Base-by-base conservation (phyloP, 2,329 filamentous ascomycete genomes). In the Cladophialophora yegresii region DNA sequence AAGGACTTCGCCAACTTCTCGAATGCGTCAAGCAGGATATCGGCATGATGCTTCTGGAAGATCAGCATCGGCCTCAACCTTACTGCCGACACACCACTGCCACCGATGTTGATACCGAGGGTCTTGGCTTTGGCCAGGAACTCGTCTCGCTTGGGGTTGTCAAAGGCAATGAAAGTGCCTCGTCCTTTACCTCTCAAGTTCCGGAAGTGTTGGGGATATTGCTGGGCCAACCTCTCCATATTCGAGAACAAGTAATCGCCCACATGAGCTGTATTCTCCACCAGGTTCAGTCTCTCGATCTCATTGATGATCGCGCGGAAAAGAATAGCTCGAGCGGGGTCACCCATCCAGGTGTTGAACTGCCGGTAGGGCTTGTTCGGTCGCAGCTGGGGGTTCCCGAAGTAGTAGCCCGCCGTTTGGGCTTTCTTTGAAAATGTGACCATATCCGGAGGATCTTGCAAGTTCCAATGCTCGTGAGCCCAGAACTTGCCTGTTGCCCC, bases 311-410 rank as follows among this genome's bases (percentile, higher is more conserved):
- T 96, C 73, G 87, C 89, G 68, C 90, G 87, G 88, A 96, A 96
- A 70, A 96, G 84, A 65, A 96, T 81, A 16, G 90, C 91, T 65
- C 91, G 88, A 13, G 89, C 88, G 16, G 92, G 92, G 80, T 96
- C 92, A 73, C 92, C 92, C 89, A 96, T 96, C 92, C 92, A 96
- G 55, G 92, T 96, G 84, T 96, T 96, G 84, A 96, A 96, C 80
- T 96, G 92, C 67, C 92, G 88, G 83, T 96, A 96, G 5, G 93
- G 90, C 84, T 93, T 93, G 83, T 96, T 96, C 67, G 92, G 92
- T 12, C 90, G 84, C 71, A 96, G 84, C 49, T 86, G 87, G 9
- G 86, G 84, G 83, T 95, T 89, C 66, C 89, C 89, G 75, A 88
- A 96, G 84, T 95, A 96, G 84, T 93, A 96, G 36, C 92, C 92